phyloP scores from a whole-genome alignment of 2,329 filamentous ascomycete species.

The Plenodomus biglobosus region DNA sequence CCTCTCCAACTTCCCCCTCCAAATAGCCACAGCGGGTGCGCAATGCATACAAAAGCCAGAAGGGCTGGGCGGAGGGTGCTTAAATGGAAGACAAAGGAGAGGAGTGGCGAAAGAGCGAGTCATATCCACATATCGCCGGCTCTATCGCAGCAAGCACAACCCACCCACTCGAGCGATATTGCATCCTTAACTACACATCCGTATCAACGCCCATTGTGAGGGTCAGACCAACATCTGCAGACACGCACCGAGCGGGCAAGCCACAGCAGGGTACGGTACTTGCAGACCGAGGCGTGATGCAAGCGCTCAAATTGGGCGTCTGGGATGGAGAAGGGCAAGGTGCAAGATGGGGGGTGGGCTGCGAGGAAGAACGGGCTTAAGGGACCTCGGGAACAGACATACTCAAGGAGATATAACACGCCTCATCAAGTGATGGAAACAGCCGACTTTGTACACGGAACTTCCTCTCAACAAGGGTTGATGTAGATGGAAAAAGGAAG shows the following conservation, averaged over 20 bases:
- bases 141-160: slow-evolving; percentile 35
- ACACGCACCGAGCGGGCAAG: slow-evolving; percentile 45
- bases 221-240: slow-evolving; percentile 21
- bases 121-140: slow-evolving; percentile 49
- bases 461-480: not conserved
- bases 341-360: slow-evolving; percentile 43
- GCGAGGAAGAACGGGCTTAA: slow-evolving; percentile 44
- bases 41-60: slow-evolving; percentile 37
- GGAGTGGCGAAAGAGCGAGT: slow-evolving; percentile 45
- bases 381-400: slow-evolving; percentile 47
- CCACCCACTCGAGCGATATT: slow-evolving; percentile 20
- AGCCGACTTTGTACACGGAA: slow-evolving; percentile 1
- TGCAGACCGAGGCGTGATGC: slow-evolving; percentile 10
- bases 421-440: slow-evolving; percentile 26
- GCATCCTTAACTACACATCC: slow-evolving; percentile 27
- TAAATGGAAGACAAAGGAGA: slow-evolving; percentile 23
- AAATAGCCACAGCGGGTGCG: slow-evolving; percentile 39
- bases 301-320: slow-evolving; percentile 24
- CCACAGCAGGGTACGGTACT: slow-evolving; percentile 36
- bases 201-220: slow-evolving; percentile 18
- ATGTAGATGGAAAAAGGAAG: not conserved
- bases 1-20: slow-evolving; percentile 30
- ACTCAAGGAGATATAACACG: slow-evolving; percentile 44
- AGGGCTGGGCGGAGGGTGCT: slow-evolving; percentile 31
- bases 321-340: slow-evolving; percentile 29